These are phyloP conservation scores for Candolleomyces aberdarensis DNA, from an alignment of 768 basidiomycete genomes.

Conservation along the genomic window DNA sequence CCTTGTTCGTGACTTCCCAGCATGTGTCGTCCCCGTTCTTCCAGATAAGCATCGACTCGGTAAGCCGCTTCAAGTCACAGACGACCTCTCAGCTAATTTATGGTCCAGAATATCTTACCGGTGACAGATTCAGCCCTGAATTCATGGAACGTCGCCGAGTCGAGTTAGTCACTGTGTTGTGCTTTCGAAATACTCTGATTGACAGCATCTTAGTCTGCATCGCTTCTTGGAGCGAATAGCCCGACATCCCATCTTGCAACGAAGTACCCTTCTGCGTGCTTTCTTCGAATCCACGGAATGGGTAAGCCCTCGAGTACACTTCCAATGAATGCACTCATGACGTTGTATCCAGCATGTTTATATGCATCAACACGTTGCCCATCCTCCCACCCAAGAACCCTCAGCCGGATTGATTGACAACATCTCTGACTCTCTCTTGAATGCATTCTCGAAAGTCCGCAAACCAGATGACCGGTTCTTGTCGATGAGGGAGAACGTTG, in stretches of 20 bases:
- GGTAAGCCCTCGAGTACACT: constrained; percentile 47
- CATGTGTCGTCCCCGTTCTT: constrained; percentile 95
- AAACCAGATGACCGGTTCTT: constrained; percentile 98
- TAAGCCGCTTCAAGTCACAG: constrained; percentile 23
- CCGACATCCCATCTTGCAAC: constrained; percentile 92
- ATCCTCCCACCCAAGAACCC: constrained; percentile 84
- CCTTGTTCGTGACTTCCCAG: constrained; percentile 88
- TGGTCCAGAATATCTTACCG: constrained; percentile 87
- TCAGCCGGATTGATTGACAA: constrained; percentile 86
- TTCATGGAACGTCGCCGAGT: constrained; percentile 91
- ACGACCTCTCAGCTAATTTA: constrained; percentile 2
- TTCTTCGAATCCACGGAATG: constrained; percentile 99
- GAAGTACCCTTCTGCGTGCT: constrained; percentile 85
- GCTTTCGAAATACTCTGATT: not conserved
- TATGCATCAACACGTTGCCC: constrained; percentile 95
- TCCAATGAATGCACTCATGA: constrained; percentile 6
- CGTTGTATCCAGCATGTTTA: constrained; percentile 69
- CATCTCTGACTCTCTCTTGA: constrained; percentile 92
- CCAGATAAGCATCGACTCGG: constrained; percentile 97
- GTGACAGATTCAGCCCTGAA: constrained; percentile 94
- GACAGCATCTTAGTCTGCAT: constrained; percentile 60
- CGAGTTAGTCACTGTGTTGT: constrained; percentile 56
- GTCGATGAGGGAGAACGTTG: constrained; percentile 85
- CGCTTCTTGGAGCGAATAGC: constrained; percentile 88
- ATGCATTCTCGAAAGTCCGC: constrained; percentile 92